Evolutionary conservation across 2,329 filamentous ascomycete genomes (phyloP), one percentile per base, ranked within the genome.

Genomic region (Trichoderma hamatum): DNA sequence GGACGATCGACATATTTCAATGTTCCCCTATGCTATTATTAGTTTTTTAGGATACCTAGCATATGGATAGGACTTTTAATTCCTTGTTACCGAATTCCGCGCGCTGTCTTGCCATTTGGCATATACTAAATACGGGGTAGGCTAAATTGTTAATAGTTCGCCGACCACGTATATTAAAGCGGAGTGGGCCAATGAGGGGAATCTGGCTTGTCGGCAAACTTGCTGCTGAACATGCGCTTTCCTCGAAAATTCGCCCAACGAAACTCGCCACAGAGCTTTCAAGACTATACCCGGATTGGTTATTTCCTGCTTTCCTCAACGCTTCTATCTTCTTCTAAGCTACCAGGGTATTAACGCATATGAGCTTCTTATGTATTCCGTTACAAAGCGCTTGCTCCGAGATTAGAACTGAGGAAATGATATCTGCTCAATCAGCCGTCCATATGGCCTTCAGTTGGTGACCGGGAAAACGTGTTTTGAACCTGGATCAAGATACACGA

Each of bases 151-250:
- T 16, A 58, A 39, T 66, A 58, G 52, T 66, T 66, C 28, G 63
- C 52, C 51, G 36, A 58, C 39, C 3, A 24, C 19, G 16, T 24
- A 43, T 11, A 28, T 14, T 32, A 34, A 28, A 26, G 39, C 52
- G 30, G 55, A 59, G 63, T 66, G 64, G 64, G 64, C 64, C 54
- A 55, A 28, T 16, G 63, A 51, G 30, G 63, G 43, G 46, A 14
- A n/a, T 67, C 1, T 19, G 21, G 46, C n/a, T 28, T 14, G 36
- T 49, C 46, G 46, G 46, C 46, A 49, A 49, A 49, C 46, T 49
- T 49, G 30, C 19, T 24, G n/a, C 19, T 24, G n/a, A 49, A 9
- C 19, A 1, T 26, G 34, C 61, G 26, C 49, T 34, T 13, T 30
- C 21, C 11, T 64, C 6, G 13, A 32, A 46, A 32, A 7, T 21